Percentiles rank a stretch among this genome's conserved stretches.
These are phyloP conservation scores for Ailanthus altissimus DNA, from an alignment of 345 rosid species.

Conservation along the genomic window DNA sequence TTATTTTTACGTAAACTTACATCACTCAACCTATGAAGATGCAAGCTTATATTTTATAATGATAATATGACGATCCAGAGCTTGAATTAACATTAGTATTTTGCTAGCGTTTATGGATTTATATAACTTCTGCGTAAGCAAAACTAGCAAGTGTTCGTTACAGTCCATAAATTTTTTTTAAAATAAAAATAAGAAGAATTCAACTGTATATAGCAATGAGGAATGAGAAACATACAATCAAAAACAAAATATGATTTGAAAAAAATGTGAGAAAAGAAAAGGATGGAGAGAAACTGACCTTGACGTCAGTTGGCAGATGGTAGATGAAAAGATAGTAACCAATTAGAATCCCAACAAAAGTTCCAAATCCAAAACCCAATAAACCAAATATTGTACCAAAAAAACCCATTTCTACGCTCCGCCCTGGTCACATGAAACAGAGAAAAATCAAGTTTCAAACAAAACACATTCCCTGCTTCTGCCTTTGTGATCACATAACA, in stretches of 20 bases:
- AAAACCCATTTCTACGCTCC: constrained; percentile 56
- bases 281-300: constrained; percentile 42
- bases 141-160: not conserved
- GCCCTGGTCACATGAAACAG: constrained; percentile 17
- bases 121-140: too few relatives aligned
- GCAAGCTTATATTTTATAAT: too few relatives aligned
- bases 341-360: constrained; percentile 61
- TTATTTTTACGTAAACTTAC: too few relatives aligned
- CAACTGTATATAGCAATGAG: not conserved
- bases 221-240: constrained; percentile 2
- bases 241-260: constrained; percentile 7
- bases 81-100: too few relatives aligned
- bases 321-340: constrained; percentile 83
- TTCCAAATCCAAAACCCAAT: constrained; percentile 79
- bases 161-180: too few relatives aligned
- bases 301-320: constrained; percentile 63
- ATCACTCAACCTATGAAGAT: too few relatives aligned
- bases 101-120: too few relatives aligned
- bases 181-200: not conserved
- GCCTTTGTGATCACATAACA: not conserved
- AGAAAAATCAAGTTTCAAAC: not conserved
- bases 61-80: too few relatives aligned
- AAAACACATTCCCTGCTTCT: not conserved
- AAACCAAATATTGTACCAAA: constrained; percentile 60
- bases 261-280: not conserved